These are phyloP conservation scores for Pelargonium citronellum DNA, from an alignment of 441 rosid genomes.

Conservation along the genomic window DNA sequence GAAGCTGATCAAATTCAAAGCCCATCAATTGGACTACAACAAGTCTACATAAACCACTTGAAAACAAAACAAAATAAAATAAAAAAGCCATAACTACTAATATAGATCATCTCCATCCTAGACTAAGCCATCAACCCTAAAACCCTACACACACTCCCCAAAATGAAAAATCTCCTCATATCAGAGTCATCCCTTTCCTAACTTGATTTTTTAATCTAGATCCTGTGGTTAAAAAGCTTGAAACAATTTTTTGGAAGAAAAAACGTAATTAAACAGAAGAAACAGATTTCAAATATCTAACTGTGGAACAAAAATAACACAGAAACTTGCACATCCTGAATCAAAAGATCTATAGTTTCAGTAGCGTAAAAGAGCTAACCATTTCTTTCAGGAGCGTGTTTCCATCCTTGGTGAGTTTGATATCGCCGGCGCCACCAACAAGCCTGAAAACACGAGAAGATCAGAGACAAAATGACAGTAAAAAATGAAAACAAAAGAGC, in stretches of 20 bases:
- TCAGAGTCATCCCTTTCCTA: neutral
- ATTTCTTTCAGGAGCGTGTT: conserved; percentile 92
- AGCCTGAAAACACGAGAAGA: conserved; percentile 45
- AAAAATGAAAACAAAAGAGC: neutral
- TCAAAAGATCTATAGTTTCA: conserved; percentile 23
- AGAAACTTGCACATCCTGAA: neutral
- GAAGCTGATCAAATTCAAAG: neutral
- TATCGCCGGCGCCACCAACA: conserved; percentile 95
- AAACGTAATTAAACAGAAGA: too few species aligned
- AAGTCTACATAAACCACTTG: neutral
- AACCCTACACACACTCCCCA: neutral
- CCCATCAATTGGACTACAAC: neutral
- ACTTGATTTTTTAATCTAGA: neutral
- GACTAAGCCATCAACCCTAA: neutral
- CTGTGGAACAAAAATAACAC: neutral
- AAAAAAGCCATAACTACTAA: too few species aligned
- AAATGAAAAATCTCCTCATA: neutral
- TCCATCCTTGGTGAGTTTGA: conserved; percentile 92
- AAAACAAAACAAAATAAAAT: neutral
- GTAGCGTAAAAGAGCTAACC: conserved; percentile 32
- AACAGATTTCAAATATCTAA: too few species aligned
- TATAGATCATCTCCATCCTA: neutral
- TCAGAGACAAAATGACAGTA: neutral
- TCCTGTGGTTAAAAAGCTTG: neutral
- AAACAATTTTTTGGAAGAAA: neutral